phyloP scores from a whole-genome alignment of 805 yeast genomes.

The Komagataella pseudopastoris region DNA sequence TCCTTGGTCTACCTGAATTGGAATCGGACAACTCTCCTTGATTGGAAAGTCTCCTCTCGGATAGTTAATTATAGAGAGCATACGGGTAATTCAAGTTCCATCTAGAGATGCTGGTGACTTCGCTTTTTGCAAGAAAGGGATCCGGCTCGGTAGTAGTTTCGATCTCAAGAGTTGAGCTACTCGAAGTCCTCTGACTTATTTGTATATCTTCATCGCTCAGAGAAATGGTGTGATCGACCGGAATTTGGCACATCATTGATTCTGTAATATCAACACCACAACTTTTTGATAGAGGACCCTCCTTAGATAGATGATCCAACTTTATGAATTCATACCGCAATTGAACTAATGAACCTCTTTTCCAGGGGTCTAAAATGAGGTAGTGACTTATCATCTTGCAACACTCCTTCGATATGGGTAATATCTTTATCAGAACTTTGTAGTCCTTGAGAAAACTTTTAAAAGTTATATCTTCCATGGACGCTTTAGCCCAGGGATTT shows the following conservation, averaged over 20 bases:
- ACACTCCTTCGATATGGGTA: conserved; percentile 61
- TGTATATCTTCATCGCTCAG: not conserved
- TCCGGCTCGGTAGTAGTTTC: not conserved
- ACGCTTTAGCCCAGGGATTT: conserved; percentile 86
- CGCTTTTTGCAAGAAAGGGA: not conserved
- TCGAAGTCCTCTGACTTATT: not conserved
- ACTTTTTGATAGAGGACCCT: conserved; percentile 18
- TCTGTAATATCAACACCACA: not conserved
- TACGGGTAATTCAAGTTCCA: not conserved
- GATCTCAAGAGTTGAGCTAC: not conserved
- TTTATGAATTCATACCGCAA: conserved; percentile 24
- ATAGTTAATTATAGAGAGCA: not conserved
- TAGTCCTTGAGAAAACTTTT: conserved; percentile 45
- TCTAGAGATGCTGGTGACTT: not conserved
- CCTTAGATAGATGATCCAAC: conserved; percentile 14
- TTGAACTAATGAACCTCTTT: conserved; percentile 25
- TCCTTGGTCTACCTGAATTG: not conserved
- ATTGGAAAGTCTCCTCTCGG: not conserved
- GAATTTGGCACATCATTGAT: conserved; percentile 17
- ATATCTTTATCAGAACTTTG: conserved; percentile 42
- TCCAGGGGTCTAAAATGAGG: conserved; percentile 32
- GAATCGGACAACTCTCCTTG: not conserved
- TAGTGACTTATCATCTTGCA: conserved; percentile 34
- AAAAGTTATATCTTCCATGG: conserved; percentile 52
- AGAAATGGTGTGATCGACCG: conserved; percentile 18